Conservation (phyloP, 2,329 filamentous ascomycete genomes). For the Emmonsia crescens region DNA sequence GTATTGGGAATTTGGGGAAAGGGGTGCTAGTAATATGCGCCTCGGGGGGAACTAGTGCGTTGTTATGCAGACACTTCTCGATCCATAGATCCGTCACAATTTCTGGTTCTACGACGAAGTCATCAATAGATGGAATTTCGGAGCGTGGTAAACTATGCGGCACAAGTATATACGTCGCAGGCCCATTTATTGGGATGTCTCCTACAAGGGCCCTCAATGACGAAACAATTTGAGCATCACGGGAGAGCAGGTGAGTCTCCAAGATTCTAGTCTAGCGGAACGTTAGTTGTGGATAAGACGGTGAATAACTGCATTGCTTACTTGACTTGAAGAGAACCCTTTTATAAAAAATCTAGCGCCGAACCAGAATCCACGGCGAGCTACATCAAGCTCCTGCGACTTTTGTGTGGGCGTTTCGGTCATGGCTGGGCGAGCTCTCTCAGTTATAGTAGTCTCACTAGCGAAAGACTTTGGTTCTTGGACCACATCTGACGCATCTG, state of each 20-base stretch:
- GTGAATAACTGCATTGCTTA: constrained; percentile 27
- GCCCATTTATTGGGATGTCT: constrained; percentile 15
- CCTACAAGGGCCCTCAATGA: constrained; percentile 23
- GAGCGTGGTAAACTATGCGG: constrained; percentile 27
- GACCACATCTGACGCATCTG: constrained; percentile 17
- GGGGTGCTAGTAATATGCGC: constrained; percentile 66
- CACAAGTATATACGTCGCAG: constrained; percentile 30
- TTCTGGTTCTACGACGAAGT: constrained; percentile 34
- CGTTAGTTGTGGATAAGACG: not conserved
- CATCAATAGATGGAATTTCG: constrained; percentile 28
- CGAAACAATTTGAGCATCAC: constrained; percentile 32
- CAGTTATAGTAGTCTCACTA: constrained; percentile 27
- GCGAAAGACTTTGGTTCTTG: constrained; percentile 29
- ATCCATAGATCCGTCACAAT: constrained; percentile 85
- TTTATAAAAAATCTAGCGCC: constrained; percentile 49
- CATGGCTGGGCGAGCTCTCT: constrained; percentile 9
- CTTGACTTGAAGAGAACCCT: constrained; percentile 47
- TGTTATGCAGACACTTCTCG: constrained; percentile 74
- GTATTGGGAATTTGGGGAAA: constrained; percentile 59
- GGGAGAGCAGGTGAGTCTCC: constrained; percentile 30
- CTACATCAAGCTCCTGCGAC: constrained; percentile 11
- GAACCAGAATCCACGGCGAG: constrained; percentile 42
- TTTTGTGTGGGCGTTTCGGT: constrained; percentile 16
- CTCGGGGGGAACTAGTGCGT: constrained; percentile 56
- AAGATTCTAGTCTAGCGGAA: constrained; percentile 25